Evolutionary conservation across 306 rosid species (phyloP).

Genomic region (Cicer yamashitae): DNA sequence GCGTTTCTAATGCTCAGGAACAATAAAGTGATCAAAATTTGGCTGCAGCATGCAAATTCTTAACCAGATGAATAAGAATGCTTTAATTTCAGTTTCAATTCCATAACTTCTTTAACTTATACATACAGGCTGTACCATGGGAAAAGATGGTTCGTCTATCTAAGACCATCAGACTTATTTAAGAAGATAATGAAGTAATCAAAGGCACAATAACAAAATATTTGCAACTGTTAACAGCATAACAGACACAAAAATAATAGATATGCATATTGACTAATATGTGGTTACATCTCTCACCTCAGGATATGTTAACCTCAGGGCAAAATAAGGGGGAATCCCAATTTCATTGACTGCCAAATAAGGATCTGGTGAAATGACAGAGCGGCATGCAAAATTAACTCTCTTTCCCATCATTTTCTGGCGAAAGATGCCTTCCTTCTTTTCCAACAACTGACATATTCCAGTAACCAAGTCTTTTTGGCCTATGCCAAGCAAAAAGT

Average conservation of each 20-base stretch:
- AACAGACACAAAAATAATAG: constrained; percentile 9
- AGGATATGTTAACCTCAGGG: constrained; percentile 79
- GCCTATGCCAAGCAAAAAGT: constrained; percentile 55
- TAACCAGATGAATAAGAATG: constrained; percentile 6
- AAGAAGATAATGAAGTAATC: constrained; percentile 18
- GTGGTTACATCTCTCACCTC: constrained; percentile 65
- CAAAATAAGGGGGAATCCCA: constrained; percentile 97
- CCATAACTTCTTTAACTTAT: constrained; percentile 19
- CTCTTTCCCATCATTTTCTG: constrained; percentile 99
- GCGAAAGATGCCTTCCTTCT: constrained; percentile 96
- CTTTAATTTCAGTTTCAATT: constrained; percentile 4
- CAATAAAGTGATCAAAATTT: constrained; percentile 6
- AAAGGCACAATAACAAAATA: background rate
- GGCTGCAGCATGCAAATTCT: constrained; percentile 6
- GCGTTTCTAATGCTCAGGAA: constrained; percentile 12
- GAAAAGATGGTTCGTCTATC: constrained; percentile 28
- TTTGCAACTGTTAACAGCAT: background rate
- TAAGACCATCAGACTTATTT: constrained; percentile 3
- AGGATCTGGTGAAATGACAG: constrained; percentile 99
- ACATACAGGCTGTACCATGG: constrained; percentile 12
- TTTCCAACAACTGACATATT: constrained; percentile 88
- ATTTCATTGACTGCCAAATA: constrained; percentile 97
- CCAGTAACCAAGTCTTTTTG: constrained; percentile 65
- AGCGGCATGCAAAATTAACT: constrained; percentile 95
- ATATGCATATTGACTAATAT: constrained; percentile 20